A percentile compares a stretch with the other conserved stretches of the same genome.
Evolutionary conservation across 2,329 filamentous ascomycete genomes (phyloP).

Genomic region (Trichoderma asperellum): DNA sequence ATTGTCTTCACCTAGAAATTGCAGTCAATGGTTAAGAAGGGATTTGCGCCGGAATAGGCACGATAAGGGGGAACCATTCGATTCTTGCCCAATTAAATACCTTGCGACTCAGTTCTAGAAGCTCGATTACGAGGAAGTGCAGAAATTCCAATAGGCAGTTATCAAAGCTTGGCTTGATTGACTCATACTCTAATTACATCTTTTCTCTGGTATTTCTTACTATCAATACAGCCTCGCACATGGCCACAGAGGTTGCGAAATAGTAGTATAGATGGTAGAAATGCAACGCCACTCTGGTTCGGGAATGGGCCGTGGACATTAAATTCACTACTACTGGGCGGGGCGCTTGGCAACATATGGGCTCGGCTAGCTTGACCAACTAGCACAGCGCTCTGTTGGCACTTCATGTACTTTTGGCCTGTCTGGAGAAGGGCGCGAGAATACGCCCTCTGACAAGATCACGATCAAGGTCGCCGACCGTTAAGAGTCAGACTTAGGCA

Average conservation of each 20-base stretch:
- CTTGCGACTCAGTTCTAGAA: background rate
- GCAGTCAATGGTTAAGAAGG: background rate
- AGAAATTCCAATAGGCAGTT: background rate
- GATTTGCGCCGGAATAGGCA: background rate
- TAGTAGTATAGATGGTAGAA: background rate
- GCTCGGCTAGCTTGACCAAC: background rate
- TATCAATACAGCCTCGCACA: background rate
- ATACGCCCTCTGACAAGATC: slow-evolving; percentile 9
- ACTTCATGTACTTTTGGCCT: background rate
- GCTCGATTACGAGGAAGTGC: background rate
- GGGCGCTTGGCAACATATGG: background rate
- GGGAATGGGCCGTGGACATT: background rate
- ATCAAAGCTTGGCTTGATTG: too few relatives aligned
- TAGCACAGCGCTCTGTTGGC: background rate
- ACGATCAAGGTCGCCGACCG: background rate
- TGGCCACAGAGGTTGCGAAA: background rate
- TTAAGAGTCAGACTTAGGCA: background rate
- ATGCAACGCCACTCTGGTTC: background rate
- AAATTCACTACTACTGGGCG: background rate
- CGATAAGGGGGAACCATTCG: background rate
- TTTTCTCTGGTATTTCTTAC: too few relatives aligned
- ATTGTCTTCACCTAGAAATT: background rate
- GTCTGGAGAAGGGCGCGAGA: background rate
- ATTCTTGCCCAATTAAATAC: background rate
- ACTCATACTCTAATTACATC: background rate